phyloP scores from a whole-genome alignment of 352 stramenopile species.

The Phytophthora agathidicida region DNA sequence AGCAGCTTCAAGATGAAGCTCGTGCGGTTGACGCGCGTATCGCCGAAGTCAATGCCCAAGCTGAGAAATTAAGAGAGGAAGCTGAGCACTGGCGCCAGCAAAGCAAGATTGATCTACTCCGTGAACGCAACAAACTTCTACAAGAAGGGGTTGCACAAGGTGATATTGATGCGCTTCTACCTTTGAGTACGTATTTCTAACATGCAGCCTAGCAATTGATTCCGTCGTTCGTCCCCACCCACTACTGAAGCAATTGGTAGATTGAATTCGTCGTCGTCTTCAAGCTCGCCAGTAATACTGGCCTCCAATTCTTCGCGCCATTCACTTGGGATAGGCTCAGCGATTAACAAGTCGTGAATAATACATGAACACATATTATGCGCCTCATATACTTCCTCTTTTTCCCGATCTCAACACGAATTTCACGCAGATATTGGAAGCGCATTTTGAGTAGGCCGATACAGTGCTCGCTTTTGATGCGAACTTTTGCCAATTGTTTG shows the following conservation, averaged over 20 bases:
- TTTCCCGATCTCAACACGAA: slow-evolving; percentile 11
- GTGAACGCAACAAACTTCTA: slow-evolving; percentile 11
- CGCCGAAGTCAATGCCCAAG: slow-evolving; percentile 7
- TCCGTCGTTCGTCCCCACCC: slow-evolving; percentile 1
- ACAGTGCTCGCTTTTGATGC: slow-evolving; percentile 32
- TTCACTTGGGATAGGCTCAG: slow-evolving; percentile 11
- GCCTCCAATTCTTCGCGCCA: slow-evolving; percentile 4
- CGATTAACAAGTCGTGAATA: slow-evolving; percentile 30
- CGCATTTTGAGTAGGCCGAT: slow-evolving; percentile 29
- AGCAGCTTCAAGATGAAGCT: slow-evolving; percentile 11
- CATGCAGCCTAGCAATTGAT: slow-evolving; percentile 18
- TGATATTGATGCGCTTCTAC: slow-evolving; percentile 20
- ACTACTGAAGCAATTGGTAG: not conserved
- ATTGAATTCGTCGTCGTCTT: slow-evolving; percentile 29
- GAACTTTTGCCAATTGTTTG: slow-evolving; percentile 8
- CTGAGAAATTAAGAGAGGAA: slow-evolving; percentile 10
- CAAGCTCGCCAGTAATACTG: not conserved
- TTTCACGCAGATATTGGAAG: slow-evolving; percentile 26
- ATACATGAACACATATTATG: slow-evolving; percentile 20
- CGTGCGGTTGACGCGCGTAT: not conserved
- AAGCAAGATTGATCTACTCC: slow-evolving; percentile 14
- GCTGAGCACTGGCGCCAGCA: slow-evolving; percentile 5
- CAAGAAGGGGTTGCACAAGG: slow-evolving; percentile 15
- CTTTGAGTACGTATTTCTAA: slow-evolving; percentile 17
- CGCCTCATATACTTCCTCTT: slow-evolving; percentile 20